phyloP scores from a whole-genome alignment of 805 yeast species.

The Kockiozyma suomiensis region DNA sequence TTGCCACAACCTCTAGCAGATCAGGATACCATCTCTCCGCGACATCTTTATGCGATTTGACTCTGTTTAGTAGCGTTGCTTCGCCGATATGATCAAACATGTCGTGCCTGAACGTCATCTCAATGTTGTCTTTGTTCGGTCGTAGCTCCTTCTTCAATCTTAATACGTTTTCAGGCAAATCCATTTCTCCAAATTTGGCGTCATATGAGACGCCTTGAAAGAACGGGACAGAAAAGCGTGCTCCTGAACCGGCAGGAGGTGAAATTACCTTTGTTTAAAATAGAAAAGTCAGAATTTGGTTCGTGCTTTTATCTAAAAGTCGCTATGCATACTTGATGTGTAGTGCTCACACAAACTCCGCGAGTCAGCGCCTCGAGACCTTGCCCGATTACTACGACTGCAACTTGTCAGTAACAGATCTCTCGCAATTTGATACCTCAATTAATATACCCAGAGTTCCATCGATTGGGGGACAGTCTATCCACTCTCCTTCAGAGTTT shows the following conservation, averaged over 20 bases:
- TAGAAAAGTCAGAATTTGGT: no score
- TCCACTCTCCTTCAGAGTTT: slow-evolving; percentile 59
- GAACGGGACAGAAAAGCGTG: slow-evolving; percentile 51
- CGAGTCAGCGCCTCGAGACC: slow-evolving; percentile 61
- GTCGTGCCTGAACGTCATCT: slow-evolving; percentile 27
- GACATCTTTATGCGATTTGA: slow-evolving; percentile 48
- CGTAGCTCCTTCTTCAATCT: slow-evolving; percentile 16
- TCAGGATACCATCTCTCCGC: slow-evolving; percentile 48
- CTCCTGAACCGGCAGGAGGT: slow-evolving; percentile 44
- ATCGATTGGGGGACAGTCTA: slow-evolving; percentile 54
- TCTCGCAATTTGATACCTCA: background rate
- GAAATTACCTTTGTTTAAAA: slow-evolving; percentile 36
- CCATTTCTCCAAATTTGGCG: slow-evolving; percentile 27
- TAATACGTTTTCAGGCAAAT: slow-evolving; percentile 21
- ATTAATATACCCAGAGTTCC: slow-evolving; percentile 19
- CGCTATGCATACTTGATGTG: slow-evolving; percentile 48
- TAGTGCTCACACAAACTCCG: slow-evolving; percentile 62
- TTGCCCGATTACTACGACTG: slow-evolving; percentile 64
- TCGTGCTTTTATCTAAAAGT: slow-evolving; percentile 36
- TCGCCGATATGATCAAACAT: slow-evolving; percentile 43
- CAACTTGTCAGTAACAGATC: slow-evolving; percentile 40
- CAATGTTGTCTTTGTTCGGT: slow-evolving; percentile 21
- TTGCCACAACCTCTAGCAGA: slow-evolving; percentile 25
- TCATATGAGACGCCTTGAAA: slow-evolving; percentile 46
- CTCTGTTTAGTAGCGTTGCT: slow-evolving; percentile 48